Evolutionary conservation across 441 rosid genomes (phyloP).

Genomic region (Eruca vesicaria): DNA sequence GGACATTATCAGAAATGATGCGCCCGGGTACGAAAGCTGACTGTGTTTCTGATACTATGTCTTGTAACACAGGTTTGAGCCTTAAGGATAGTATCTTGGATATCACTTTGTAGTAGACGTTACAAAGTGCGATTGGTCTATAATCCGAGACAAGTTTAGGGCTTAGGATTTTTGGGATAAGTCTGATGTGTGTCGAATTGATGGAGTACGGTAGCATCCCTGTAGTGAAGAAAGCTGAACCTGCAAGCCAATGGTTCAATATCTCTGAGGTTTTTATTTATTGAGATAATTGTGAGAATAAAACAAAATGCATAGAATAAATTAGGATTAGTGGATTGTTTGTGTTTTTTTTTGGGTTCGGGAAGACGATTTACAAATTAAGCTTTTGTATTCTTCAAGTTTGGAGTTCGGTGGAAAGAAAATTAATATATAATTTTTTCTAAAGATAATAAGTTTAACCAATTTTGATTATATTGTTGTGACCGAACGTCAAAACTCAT

Average conservation of each 20-base stretch:
- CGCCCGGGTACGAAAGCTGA: no score
- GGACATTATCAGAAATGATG: no score
- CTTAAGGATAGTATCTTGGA: no score
- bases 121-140: no score
- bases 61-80: no score
- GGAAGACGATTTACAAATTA: neutral
- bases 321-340: neutral
- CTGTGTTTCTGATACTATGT: no score
- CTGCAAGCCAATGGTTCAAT: constrained; percentile 85
- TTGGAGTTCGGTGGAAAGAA: neutral
- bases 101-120: no score
- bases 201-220: no score
- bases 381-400: neutral
- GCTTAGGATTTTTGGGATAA: no score
- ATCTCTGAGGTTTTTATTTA: constrained; percentile 2
- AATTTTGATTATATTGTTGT: neutral
- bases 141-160: no score
- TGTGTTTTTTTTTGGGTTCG: neutral
- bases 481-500: neutral
- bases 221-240: no score
- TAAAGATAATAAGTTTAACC: neutral
- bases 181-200: no score
- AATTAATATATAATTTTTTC: neutral
- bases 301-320: neutral
- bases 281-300: neutral